Evolutionary conservation across 495 filamentous ascomycete genomes (phyloP).

Genomic region (Xylaria castorea): DNA sequence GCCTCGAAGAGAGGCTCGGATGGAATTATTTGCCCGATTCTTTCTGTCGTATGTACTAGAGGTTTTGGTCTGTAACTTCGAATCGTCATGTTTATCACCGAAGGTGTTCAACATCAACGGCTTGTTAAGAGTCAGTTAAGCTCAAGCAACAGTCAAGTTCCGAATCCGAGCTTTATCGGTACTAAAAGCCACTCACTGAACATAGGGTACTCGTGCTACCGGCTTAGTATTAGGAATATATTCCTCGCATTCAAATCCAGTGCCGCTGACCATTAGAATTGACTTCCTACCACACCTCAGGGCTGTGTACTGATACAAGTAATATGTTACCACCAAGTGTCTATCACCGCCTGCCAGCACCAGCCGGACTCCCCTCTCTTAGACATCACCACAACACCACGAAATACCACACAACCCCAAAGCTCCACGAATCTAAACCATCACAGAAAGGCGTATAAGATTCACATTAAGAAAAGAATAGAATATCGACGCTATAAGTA

Average conservation of each 20-base stretch:
- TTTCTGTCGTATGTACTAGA: background rate
- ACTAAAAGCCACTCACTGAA: background rate
- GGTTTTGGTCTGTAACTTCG: background rate
- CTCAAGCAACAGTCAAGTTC: background rate
- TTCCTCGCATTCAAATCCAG: background rate
- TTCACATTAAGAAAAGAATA: conserved; percentile 2
- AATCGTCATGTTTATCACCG: background rate
- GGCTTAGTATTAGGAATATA: background rate
- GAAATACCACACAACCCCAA: background rate
- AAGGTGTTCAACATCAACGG: background rate
- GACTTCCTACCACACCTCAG: background rate
- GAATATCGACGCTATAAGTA: conserved; percentile 14
- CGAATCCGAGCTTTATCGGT: background rate
- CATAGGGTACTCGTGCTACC: background rate
- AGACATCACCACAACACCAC: background rate
- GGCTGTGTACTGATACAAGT: background rate
- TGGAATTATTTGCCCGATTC: background rate
- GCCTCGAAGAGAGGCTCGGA: background rate
- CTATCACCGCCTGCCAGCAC: background rate
- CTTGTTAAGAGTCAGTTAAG: background rate
- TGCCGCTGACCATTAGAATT: background rate
- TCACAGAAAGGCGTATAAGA: background rate
- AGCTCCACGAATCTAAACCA: background rate
- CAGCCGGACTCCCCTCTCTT: background rate
- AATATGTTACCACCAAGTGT: background rate